Conservation (phyloP, 2,329 filamentous ascomycete genomes). For the Aspergillus sclerotialis region DNA sequence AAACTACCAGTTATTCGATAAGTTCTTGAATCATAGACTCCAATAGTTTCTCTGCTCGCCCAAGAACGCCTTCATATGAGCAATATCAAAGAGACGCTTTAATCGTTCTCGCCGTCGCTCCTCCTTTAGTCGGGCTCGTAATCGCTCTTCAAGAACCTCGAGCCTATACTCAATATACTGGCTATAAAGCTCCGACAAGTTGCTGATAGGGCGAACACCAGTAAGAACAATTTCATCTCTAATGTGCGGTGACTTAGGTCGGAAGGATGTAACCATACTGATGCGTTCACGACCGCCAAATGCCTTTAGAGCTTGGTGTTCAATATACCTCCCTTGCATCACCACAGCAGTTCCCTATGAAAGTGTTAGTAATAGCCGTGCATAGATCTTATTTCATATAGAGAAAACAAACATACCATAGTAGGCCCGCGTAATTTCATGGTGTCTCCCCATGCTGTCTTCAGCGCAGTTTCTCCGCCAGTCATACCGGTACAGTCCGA, state of each 20-base stretch:
- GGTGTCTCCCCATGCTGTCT: conserved; percentile 45
- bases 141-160: conserved; percentile 51
- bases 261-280: conserved; percentile 56
- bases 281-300: conserved; percentile 54
- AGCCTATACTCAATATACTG: conserved; percentile 55
- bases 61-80: conserved; percentile 23
- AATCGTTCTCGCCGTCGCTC: conserved; percentile 17
- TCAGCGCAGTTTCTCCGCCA: conserved; percentile 57
- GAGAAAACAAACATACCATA: conserved; percentile 12
- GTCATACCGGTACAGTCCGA: conserved; percentile 57
- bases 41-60: conserved; percentile 26
- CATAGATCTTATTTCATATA: neutral
- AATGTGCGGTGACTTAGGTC: conserved; percentile 47
- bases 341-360: conserved; percentile 46
- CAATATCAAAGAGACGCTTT: conserved; percentile 15
- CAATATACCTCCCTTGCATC: conserved; percentile 59
- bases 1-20: conserved; percentile 1
- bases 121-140: conserved; percentile 39
- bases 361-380: no score
- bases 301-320: conserved; percentile 54
- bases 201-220: conserved; percentile 50
- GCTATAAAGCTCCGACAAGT: conserved; percentile 49
- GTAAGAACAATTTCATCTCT: conserved; percentile 53
- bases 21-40: conserved; percentile 30
- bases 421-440: conserved; percentile 53